Base-by-base conservation (phyloP, 495 filamentous ascomycete genomes). In the Corynascus novoguineensis region DNA sequence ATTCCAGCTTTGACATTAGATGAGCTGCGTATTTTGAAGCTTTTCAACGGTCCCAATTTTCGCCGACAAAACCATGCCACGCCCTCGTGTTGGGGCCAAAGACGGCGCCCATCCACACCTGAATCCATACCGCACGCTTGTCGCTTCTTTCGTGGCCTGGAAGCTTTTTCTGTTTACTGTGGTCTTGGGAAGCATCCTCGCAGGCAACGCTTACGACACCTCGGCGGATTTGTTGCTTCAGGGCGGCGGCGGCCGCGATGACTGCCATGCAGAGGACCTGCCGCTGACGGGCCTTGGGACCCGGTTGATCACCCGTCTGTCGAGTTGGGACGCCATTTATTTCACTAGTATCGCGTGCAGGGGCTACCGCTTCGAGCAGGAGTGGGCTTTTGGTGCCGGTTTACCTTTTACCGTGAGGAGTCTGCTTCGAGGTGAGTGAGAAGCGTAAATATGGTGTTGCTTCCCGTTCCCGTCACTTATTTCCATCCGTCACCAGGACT, bases 301-400 rank as follows among this genome's bases (percentile, higher is more conserved):
- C 9, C 9, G 35, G 5, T 31, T 73, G 50, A 45, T 78, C 57
- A 59, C 72, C 55, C 84, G 83, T 50, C 77, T 96, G 37, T 83
- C 84, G 0, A 80, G 92, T 71, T 98, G 93, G 93, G 93, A 98
- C 66, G 85, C 88, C 34, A 84, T 98, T 51, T 97, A 96, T 68
- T 97, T 88, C 63, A 73, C 85, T 32, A 80, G 84, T 53, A 69
- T 75, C 42, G 84, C 90, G 0, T 74, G 79, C 53, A 75, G 84
- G 31, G 91, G 90, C 22, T 90, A 97, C 59, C 49, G 85, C 10
- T 92, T 86, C 71, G 93, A 98, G 72, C 95, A 98, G 72, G 90
- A 97, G 72, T 97, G 92, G 91, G 93, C 95, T 1, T 98, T 96
- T 74, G 86, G 90, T 21, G 82, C 77, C 69, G 83, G 83, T 1